Base-by-base conservation (phyloP, 768 basidiomycete species). In the Aureoboletus auriporus region DNA sequence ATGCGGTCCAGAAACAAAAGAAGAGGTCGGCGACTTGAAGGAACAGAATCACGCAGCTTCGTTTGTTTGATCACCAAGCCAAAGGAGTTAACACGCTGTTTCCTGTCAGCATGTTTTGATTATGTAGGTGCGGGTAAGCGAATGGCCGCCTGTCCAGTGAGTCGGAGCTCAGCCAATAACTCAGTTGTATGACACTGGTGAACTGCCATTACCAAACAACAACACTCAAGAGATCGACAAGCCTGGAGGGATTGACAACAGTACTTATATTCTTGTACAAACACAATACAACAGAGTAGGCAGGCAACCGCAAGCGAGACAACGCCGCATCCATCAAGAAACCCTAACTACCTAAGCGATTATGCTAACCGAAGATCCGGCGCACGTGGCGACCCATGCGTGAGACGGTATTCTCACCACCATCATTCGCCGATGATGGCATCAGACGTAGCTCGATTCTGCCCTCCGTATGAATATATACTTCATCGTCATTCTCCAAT, bases 381-480 rank as follows among this genome's bases (percentile, higher is more conserved):
- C 63, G 54, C 55, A 67, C 63, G 49, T 56, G 64, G 52, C 52
- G 53, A 49, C 59, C 54, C 50, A 68, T 54, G 34, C 58, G 62
- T 7, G 55, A 57, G 28, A 61, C 46, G 20, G 53, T 27, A 20
- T 55, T 54, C 40, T 34, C 50, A 27, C 12, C 38, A 4, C 53
- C 49, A 38, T 52, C 46, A 31, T 44, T 48, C 27, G 41, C 31
- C 44, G 43, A 46, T 35, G 41, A 28, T 16, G 50, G 28, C 51
- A 53, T 58, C 23, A 68, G 40, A 16, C 50, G 51, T 8, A 68
- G 35, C 27, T 54, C 43, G 6, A 61, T 52, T 20, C 44, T 61
- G 3, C 66, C 67, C n/a, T 58, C 52, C 29, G 63, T 49, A 13
- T 68, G 60, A 45, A 68, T 63, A 8, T 47, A 52, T 4, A 67